Base-by-base conservation (phyloP, 345 rosid species). In the Pugionium cornutum region DNA sequence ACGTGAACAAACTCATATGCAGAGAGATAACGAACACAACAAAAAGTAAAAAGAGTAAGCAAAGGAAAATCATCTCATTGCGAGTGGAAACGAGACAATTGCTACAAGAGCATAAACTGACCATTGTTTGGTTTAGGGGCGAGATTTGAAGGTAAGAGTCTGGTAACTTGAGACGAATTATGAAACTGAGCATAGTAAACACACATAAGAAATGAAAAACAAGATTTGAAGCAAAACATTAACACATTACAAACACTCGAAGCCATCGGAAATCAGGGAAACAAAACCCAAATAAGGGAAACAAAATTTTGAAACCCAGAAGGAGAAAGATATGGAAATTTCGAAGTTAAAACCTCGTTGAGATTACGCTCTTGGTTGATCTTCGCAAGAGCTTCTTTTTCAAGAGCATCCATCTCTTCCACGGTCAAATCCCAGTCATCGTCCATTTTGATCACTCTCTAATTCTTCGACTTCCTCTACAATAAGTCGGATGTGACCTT, bases 371-470 rank as follows among this genome's bases (percentile, higher is more conserved):
- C 72, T 45, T 80, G 86, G 51, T 82, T 85, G 58, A 89, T 71
- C 67, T 70, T 84, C 32, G 58, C 82, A 48, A 82, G 75, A 73
- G 98, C 98, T 50, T 86, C 81, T 66, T 81, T 81, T 69, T 92
- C 98, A 5, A 92, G 81, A 59, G 70, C 82, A 58, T 88, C 97
- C 47, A 86, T 68, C 57, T 91, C 96, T 76, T 91, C 96, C 2
- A 81, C 75, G 11, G 83, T 88, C 57, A 84, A 80, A 52, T 84
- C 96, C 91, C 90, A 91, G 41, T 49, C 69, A 50, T 91, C 96
- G 39, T 84, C 91, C 83, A 81, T 68, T 49, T 59, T 1, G 70
- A 77, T 50, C 46, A 67, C 75, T 49, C 62, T 69, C 56, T 76
- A 72, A 33, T 64, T 77, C 45, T 48, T 70, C 55, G 66, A 77